Percentiles rank a stretch among this genome's conserved stretches.
phyloP scores from a whole-genome alignment of 106 monocot genomes.

The Phalaenopsis equestris region DNA sequence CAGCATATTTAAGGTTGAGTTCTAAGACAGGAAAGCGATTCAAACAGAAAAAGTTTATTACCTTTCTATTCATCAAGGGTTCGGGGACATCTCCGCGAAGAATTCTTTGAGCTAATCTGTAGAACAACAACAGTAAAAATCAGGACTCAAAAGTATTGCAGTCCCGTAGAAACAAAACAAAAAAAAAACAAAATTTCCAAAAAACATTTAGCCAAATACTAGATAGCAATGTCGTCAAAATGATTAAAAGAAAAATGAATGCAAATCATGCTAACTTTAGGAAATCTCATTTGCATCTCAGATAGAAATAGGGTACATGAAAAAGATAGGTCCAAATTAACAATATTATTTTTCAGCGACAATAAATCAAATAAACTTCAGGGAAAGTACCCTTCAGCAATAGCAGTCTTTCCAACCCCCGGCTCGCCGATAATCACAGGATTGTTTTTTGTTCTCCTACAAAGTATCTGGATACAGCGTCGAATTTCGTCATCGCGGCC shows the following conservation, averaged over 20 bases:
- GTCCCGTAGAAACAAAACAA: background rate
- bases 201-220: background rate
- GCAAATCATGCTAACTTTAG: background rate
- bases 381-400: conserved; percentile 66
- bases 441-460: conserved; percentile 82
- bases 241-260: background rate
- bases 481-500: conserved; percentile 95
- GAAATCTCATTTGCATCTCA: background rate
- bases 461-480: conserved; percentile 84
- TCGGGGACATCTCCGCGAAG: conserved; percentile 26
- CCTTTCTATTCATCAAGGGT: conserved; percentile 25
- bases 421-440: conserved; percentile 94
- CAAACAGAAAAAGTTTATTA: background rate
- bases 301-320: background rate
- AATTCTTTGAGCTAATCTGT: conserved; percentile 26
- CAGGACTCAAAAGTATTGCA: background rate
- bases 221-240: background rate
- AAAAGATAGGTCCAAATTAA: background rate
- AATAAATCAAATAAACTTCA: background rate
- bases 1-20: background rate
- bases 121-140: background rate
- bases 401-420: conserved; percentile 94
- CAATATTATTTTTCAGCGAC: background rate
- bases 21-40: background rate
- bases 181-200: background rate